Evolutionary conservation across 495 filamentous ascomycete species (phyloP).

Genomic region (Penicillium cataractarum): DNA sequence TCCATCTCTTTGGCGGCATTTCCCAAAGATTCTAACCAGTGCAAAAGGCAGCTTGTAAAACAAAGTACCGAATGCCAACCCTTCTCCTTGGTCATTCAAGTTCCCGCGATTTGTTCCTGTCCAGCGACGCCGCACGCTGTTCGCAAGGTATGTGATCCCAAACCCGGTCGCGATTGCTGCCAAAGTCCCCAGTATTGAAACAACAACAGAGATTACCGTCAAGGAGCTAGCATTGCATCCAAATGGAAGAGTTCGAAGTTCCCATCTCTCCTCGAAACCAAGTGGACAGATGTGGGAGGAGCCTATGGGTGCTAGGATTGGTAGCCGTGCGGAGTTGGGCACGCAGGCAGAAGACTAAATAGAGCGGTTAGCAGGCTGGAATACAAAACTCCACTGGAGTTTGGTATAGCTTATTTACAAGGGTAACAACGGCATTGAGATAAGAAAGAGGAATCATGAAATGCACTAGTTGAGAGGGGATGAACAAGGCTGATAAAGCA

Average conservation of each 20-base stretch:
- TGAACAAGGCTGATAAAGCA: neutral
- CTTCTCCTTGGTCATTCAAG: slow-evolving; percentile 10
- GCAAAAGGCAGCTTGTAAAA: slow-evolving; percentile 11
- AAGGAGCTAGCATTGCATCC: slow-evolving; percentile 56
- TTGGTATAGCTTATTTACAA: too few relatives aligned
- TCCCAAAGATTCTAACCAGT: slow-evolving; percentile 12
- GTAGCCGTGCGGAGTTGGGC: slow-evolving; percentile 45
- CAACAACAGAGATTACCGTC: slow-evolving; percentile 48
- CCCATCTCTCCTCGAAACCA: slow-evolving; percentile 54
- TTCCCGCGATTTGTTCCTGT: slow-evolving; percentile 23
- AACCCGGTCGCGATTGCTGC: slow-evolving; percentile 32
- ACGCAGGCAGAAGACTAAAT: slow-evolving; percentile 56
- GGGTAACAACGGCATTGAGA: neutral
- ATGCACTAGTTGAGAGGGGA: neutral
- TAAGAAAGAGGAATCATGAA: neutral
- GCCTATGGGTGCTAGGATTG: slow-evolving; percentile 49
- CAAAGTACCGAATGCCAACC: slow-evolving; percentile 13
- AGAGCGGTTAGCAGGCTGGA: slow-evolving; percentile 1
- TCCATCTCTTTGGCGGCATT: slow-evolving; percentile 1
- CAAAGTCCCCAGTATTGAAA: slow-evolving; percentile 42
- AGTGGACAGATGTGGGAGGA: slow-evolving; percentile 52
- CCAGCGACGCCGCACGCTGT: slow-evolving; percentile 27
- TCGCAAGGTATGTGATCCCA: slow-evolving; percentile 30
- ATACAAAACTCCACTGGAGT: too few relatives aligned
- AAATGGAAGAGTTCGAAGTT: slow-evolving; percentile 50